Base-by-base conservation (phyloP, 1,139 yeast genomes). In the Zygosaccharomyces sapae region DNA sequence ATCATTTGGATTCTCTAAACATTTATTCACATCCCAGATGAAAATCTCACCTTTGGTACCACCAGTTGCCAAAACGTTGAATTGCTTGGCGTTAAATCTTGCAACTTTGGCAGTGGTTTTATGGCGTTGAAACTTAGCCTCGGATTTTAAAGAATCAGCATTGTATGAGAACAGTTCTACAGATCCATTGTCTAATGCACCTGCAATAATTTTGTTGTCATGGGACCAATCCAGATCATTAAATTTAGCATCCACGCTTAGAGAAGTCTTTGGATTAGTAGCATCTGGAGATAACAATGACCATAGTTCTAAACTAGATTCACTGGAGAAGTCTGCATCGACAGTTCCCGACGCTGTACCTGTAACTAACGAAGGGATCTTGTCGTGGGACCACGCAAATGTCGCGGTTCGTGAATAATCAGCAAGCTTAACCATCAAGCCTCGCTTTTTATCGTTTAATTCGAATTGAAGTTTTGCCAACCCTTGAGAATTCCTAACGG, bases 291-390 rank as follows among this genome's bases (percentile, higher is more conserved):
- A 74, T 30, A 80, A 69, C 52, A 88, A 77, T 5, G 86, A 81
- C 86, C 95, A 86, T 52, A 92, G 73, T 59, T 88, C 94, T 51
- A 92, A 71, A 25, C 77, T 70, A 2, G 96, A 83, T 33, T 82
- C 76, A 33, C 95, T 81, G 42, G 90, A 82, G 68, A 90, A 89
- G 62, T 85, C 81, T 43, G 86, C 86, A 63, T 88, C 97, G 57
- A 92, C 85, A 12, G 97, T 95, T n/a, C 97, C 97, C 0, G 97
- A 92, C 18, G 87, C 87, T 0, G 97, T 85, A 37, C 96, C 98
- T 1, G 96, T 80, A 25, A 88, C 97, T 58, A 90, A 69, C 49
- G 80, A 69, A 24, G 96, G 95, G 51, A 83, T 72, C 45, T 77
- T 70, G 58, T 83, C 87, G 60, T 76, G 80, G 47, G 96, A 87